phyloP scores from a whole-genome alignment of 2,329 filamentous ascomycete genomes.

The Claviceps citrina region DNA sequence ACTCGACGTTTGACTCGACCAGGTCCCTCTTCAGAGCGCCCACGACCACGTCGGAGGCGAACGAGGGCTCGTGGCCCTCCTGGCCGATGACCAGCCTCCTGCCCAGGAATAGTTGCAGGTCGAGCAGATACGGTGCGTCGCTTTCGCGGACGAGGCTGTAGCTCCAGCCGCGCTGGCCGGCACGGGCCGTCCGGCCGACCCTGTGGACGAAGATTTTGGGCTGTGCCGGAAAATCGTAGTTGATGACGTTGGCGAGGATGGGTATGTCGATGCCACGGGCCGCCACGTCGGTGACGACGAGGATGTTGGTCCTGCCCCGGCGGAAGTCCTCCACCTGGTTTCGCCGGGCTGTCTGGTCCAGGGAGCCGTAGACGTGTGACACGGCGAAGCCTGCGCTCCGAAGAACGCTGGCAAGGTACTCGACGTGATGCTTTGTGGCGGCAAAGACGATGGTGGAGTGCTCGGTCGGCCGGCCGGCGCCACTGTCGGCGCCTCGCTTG shows the following conservation, averaged over 20 bases:
- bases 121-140: slow-evolving; percentile 81
- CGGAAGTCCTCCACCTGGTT: slow-evolving; percentile 87
- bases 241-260: slow-evolving; percentile 89
- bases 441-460: slow-evolving; percentile 92
- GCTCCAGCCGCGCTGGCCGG: slow-evolving; percentile 82
- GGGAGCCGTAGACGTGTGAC: slow-evolving; percentile 84
- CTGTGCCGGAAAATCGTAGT: slow-evolving; percentile 94
- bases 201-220: slow-evolving; percentile 94
- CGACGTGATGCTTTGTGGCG: slow-evolving; percentile 93
- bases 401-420: slow-evolving; percentile 78
- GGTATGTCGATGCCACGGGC: slow-evolving; percentile 97
- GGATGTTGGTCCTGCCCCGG: slow-evolving; percentile 66
- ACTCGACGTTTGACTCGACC: slow-evolving; percentile 65
- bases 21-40: slow-evolving; percentile 59
- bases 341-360: slow-evolving; percentile 86
- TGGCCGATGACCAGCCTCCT: slow-evolving; percentile 65
- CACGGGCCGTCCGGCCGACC: slow-evolving; percentile 88
- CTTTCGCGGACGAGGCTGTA: slow-evolving; percentile 82
- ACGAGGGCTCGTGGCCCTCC: slow-evolving; percentile 47
- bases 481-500: slow-evolving; percentile 43
- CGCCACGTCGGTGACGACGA: slow-evolving; percentile 93
- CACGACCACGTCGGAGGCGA: slow-evolving; percentile 68
- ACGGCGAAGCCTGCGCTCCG: slow-evolving; percentile 68
- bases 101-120: slow-evolving; percentile 89
- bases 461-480: slow-evolving; percentile 55